phyloP scores from a whole-genome alignment of 257 asterid genomes.

The Forsythia viridissima region DNA sequence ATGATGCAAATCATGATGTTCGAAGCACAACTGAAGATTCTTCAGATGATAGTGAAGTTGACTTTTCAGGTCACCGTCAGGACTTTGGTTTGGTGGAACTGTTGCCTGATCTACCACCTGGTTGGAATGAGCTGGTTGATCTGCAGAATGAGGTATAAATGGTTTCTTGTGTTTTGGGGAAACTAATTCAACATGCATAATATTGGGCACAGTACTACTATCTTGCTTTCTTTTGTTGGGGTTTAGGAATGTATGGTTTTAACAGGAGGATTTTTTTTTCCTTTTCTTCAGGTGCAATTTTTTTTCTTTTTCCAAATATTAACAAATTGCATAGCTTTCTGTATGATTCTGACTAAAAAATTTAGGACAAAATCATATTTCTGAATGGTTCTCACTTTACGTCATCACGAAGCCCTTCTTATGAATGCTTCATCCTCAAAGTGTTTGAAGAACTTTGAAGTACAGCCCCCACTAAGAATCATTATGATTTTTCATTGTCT shows the following conservation, averaged over 20 bases:
- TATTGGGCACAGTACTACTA: not conserved
- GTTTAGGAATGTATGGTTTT: constrained; percentile 11
- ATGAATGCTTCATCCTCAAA: constrained; percentile 10
- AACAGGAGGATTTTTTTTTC: not conserved
- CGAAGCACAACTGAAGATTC: constrained; percentile 49
- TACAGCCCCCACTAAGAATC: not conserved
- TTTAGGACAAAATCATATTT: constrained; percentile 8
- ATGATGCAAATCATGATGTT: constrained; percentile 41
- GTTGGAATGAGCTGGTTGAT: constrained; percentile 59
- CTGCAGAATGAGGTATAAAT: constrained; percentile 62
- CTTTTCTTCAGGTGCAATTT: not conserved
- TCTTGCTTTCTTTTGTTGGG: not conserved
- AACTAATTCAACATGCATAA: constrained; percentile 14
- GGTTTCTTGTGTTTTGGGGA: constrained; percentile 16
- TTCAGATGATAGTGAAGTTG: constrained; percentile 84
- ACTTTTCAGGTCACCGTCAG: constrained; percentile 53
- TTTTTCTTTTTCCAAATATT: not conserved
- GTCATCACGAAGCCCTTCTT: constrained; percentile 7
- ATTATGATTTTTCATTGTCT: constrained; percentile 22
- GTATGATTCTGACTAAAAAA: constrained; percentile 17
- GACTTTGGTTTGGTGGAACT: constrained; percentile 36
- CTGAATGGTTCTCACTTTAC: constrained; percentile 13
- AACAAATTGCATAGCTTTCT: not conserved
- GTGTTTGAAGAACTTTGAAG: not conserved
- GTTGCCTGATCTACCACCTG: constrained; percentile 47